Base-by-base conservation (phyloP, 2,329 filamentous ascomycete genomes). In the Diaporthe caulivora region DNA sequence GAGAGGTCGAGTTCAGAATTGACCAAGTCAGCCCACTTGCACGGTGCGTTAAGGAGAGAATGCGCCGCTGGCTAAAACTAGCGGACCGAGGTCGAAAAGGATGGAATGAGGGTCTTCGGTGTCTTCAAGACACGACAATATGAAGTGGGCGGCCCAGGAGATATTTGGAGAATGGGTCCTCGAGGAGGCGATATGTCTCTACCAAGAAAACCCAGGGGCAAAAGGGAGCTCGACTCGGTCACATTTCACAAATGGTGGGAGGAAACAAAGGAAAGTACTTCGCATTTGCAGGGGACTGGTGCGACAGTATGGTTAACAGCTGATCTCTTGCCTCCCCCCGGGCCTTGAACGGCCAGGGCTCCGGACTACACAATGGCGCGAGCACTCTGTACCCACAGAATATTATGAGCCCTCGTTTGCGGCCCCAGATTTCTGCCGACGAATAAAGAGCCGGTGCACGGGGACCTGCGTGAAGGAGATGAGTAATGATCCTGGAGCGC, bases 41-140 rank as follows among this genome's bases (percentile, higher is more conserved):
- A 67, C 62, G 62, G 62, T 67, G 62, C 47, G 31, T n/a, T 3
- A 67, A 40, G 47, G 62, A 53, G 15, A 29, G 62, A 67, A 67
- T 40, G 62, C 31, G 47, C 62, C 29, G n/a, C 24, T 24, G 47
- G 62, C 31, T 3, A 18, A 6, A 26, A 26, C 2, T 6, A 34
- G 47, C 34, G 47, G 62, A 13, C 47, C 34, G 31, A 26, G 18
- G 31, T 53, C 31, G 15, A 40, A 67, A 18, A 37, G 31, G 53
- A 49, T 37, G 47, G n/a, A 40, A 53, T 21, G 47, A 29, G 26
- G 34, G 47, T 34, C 31, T 21, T 9, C n/a, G 29, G 47, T 34
- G 47, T 40, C 62, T 40, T 67, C 47, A 67, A 53, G 47, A 40
- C 62, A 67, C 40, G 11, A 49, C 47, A 21, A n/a, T 21, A 18